Base-by-base conservation (phyloP, 2,329 filamentous ascomycete species). In the Calonectria pteridis region DNA sequence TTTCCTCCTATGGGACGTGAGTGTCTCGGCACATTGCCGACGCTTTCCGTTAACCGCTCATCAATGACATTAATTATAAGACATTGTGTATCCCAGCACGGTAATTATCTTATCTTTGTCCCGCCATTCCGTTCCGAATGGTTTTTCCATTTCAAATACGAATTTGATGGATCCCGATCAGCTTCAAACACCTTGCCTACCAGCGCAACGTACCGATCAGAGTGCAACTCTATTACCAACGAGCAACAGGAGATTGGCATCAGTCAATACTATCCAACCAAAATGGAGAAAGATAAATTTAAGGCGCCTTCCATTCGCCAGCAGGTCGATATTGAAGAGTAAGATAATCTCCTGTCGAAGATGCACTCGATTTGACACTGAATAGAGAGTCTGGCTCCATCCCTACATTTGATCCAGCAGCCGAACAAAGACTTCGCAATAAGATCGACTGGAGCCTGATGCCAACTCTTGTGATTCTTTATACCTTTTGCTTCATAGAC, bases 401-500 rank as follows among this genome's bases (percentile, higher is more conserved):
- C 6, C 9, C 37, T 4, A 31, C 37, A 1, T 63, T 63, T 43
- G 58, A 63, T 40, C 20, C 35, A 28, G 3, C 43, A 26, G 64
- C 64, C 6, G 64, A 55, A 46, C 33, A 26, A 18, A 35, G 23
- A 7, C 49, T 67, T 4, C 26, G 64, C 4, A 67, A 18, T 1
- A 67, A 67, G 6, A 67, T 55, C 40, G 64, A 67, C 28, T 40
- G n/a, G 49, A 53, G 50, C 26, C 11, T 67, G 5, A 55, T 67
- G 64, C 64, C 64, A 31, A 53, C 31, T 2, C 26, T 67, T 31
- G 64, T 55, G 2, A 20, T 55, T 10, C 53, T 49, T 53, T 51
- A 73, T 16, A 46, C 55, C 2, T 69, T 94, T 78, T 93, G 92
- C 83, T 94, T 93, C 83, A 93, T 94, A 75, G 92, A 94, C 79